Evolutionary conservation across 805 yeast genomes (phyloP), one percentile per base, ranked within the genome.

Genomic region (Lachancea thermotolerans): DNA sequence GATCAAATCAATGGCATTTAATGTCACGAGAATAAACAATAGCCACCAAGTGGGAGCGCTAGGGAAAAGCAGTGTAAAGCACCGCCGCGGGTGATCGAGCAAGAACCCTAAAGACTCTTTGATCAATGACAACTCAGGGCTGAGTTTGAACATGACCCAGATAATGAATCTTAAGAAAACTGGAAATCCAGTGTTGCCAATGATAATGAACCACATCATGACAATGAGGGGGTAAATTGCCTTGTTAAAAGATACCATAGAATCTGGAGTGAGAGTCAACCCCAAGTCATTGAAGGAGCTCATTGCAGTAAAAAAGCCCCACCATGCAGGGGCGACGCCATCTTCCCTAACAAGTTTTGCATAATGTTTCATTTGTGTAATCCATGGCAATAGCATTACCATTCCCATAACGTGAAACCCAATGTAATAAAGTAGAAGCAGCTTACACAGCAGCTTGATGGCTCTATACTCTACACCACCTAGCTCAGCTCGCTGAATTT

Each of bases 401-500:
- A 79, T 57, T 0, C 76, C 78, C 18, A 81, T 31, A 3, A 85
- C 48, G 56, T 85, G 88, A 57, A 87, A 80, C 0, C 96, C 95
- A 45, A 89, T 50, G 56, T 86, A 89, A 58, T 86, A 93, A 5
- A 63, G 47, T 0, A 78, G 59, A 11, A 91, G 65, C 37, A 91
- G 75, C 51, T 76, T 75, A 47, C 84, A 78, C 46, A 93, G 67
- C 9, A 89, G 67, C 58, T 88, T 88, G 47, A 86, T 74, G 0
- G 99, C 88, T 37, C 97, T 75, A 61, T 93, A 93, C 59, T 93
- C 99, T 12, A 93, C 96, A 41, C 99, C 99, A 33, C 99, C 99
- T 33, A 93, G 68, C 62, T 93, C 99, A 48, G 85, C 95, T 57
- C 87, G 89, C 62, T 93, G 98, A 18, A 75, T 81, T 32, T 81